Conservation (phyloP, 495 filamentous ascomycete species). For the Trichoderma orchidacearum region DNA sequence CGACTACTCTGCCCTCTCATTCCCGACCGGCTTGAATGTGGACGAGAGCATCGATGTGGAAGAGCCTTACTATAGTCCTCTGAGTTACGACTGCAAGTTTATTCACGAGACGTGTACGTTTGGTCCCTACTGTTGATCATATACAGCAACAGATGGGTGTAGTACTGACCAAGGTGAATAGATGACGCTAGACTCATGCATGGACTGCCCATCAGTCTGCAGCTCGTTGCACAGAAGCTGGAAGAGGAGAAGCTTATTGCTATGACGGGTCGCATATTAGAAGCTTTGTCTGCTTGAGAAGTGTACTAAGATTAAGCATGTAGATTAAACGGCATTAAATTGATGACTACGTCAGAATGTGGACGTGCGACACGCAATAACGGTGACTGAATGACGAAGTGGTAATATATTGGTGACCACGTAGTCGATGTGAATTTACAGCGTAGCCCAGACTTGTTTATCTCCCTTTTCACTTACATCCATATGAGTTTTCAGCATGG, state of each 20-base stretch:
- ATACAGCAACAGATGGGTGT: neutral
- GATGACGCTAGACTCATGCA: constrained; percentile 59
- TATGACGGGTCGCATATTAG: constrained; percentile 56
- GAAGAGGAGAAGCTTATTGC: constrained; percentile 78
- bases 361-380: too few relatives aligned
- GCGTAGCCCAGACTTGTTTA: too few relatives aligned
- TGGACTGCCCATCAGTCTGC: constrained; percentile 66
- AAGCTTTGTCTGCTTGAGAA: constrained; percentile 25
- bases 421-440: too few relatives aligned
- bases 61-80: constrained; percentile 37
- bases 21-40: constrained; percentile 55
- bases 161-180: constrained; percentile 4
- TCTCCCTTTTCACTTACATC: too few relatives aligned
- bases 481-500: too few relatives aligned
- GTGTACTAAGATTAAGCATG: too few relatives aligned
- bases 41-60: constrained; percentile 41
- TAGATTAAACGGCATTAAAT: too few relatives aligned
- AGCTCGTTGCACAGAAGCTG: constrained; percentile 64
- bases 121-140: neutral
- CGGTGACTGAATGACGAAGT: too few relatives aligned
- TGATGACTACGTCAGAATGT: too few relatives aligned
- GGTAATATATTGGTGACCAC: too few relatives aligned
- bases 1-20: constrained; percentile 19
- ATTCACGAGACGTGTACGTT: constrained; percentile 53
- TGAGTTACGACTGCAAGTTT: constrained; percentile 55